Evolutionary conservation across 140 eudicot genomes (phyloP), one percentile per base, ranked within the genome.

Genomic region (Ambrosia hybrid): DNA sequence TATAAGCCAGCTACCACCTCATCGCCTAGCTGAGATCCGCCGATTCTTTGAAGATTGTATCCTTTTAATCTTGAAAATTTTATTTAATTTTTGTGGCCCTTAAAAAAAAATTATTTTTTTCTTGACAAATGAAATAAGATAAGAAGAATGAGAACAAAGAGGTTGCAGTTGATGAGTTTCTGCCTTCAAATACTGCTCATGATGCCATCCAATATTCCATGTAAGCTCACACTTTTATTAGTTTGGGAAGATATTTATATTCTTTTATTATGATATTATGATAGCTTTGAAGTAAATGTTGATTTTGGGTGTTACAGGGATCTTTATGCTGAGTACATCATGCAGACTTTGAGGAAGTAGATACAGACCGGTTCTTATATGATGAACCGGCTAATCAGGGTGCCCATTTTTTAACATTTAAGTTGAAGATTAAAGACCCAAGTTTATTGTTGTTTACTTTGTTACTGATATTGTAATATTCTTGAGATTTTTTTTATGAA

Each of bases 141-240:
- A 87, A 87, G 83, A 87, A 87, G 83, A 87, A 87, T 9, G 92
- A 87, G 76, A 87, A 87, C 80, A 87, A 87, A 77, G 92, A 87
- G 82, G 92, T 87, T 38, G 89, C 83, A 9, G 87, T 82, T 48
- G 85, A 87, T 68, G 87, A 79, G 65, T 87, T 87, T 68, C 71
- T 87, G 68, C 89, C 89, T 60, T 70, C 89, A 67, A 41, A 72
- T 7, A 71, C 81, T 34, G 92, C 92, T 64, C 67, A 80, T 70
- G 89, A 84, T 4, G 92, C 88, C 55, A 84, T 87, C 64, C 92
- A 87, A 41, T 78, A 87, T 71, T 84, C 92, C 14, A 84, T 87
- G 92, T 30, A 30, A 79, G 83, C 41, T 77, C 46, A 52, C 9
- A 3, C 30, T 63, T 68, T 45, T 21, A 21, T 21, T 21, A 21